phyloP scores from a whole-genome alignment of 2,329 filamentous ascomycete genomes.

The Calonectria hawksworthii region DNA sequence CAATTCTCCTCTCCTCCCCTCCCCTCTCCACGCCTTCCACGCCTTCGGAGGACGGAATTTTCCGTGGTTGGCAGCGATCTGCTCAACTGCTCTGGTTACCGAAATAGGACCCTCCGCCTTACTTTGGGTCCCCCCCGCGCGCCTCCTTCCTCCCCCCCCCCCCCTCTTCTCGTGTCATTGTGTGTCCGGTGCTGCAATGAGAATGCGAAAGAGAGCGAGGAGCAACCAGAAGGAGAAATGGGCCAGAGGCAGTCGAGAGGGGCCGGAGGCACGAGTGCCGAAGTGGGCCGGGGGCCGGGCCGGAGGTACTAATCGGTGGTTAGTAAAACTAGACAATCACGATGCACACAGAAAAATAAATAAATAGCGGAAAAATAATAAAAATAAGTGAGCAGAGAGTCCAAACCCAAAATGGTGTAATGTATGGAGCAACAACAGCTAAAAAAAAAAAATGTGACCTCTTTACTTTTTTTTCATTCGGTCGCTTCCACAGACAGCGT shows the following conservation, averaged over 20 bases:
- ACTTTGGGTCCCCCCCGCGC: not conserved
- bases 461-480: not conserved
- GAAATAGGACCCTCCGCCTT: not conserved
- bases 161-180: not conserved
- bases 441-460: not conserved
- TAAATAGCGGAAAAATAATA: not conserved
- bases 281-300: slow-evolving; percentile 31
- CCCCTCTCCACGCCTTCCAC: too few relatives aligned
- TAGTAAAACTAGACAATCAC: not conserved
- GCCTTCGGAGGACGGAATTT: not conserved
- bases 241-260: slow-evolving; percentile 4
- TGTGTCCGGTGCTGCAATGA: not conserved
- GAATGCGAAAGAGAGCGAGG: not conserved
- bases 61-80: not conserved
- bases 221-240: not conserved
- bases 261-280: slow-evolving; percentile 15
- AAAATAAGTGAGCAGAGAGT: not conserved
- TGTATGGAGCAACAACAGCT: not conserved
- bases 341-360: not conserved
- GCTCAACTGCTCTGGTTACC: not conserved
- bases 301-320: slow-evolving; percentile 22
- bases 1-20: not conserved
- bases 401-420: not conserved
- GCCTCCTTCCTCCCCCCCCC: not conserved
- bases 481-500: not conserved